These are phyloP conservation scores for Mitosporidium daphniae DNA, from an alignment of 371 early-diverging fungal species.

Conservation along the genomic window DNA sequence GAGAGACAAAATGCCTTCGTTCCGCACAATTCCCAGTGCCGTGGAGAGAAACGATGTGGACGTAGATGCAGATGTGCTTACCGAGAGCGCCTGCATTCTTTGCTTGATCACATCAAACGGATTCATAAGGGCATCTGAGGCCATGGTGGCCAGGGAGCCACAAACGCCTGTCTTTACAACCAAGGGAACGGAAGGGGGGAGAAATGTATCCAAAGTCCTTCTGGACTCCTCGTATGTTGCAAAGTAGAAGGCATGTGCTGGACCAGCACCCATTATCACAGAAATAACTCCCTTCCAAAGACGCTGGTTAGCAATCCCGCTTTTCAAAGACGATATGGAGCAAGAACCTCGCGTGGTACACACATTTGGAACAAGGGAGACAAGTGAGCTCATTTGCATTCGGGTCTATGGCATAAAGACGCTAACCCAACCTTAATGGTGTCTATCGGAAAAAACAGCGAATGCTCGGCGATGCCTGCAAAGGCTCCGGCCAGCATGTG, in stretches of 20 bases:
- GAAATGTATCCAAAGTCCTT: too few relatives aligned
- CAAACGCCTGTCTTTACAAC: too few relatives aligned
- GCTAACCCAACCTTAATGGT: constrained; percentile 30
- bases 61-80: too few relatives aligned
- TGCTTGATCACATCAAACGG: constrained; percentile 34
- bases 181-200: too few relatives aligned
- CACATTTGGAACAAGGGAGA: too few relatives aligned
- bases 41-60: too few relatives aligned
- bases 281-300: constrained; percentile 68
- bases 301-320: too few relatives aligned
- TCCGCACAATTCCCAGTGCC: constrained; percentile 14
- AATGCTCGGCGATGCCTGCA: constrained; percentile 78
- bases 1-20: constrained; percentile 40
- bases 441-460: constrained; percentile 69
- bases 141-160: constrained; percentile 2
- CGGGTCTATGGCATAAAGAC: constrained; percentile 17
- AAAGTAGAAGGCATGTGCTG: constrained; percentile 75
- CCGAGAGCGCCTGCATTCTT: constrained; percentile 36
- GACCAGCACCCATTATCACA: constrained; percentile 60
- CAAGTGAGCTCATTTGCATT: constrained; percentile 59
- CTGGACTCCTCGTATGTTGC: constrained; percentile 62
- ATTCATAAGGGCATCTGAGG: constrained; percentile 1
- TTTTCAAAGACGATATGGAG: too few relatives aligned
- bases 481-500: constrained; percentile 54
- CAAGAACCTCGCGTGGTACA: too few relatives aligned